These are phyloP conservation scores for Solanum sparsipilum DNA, from an alignment of 257 asterid species.

Conservation along the genomic window DNA sequence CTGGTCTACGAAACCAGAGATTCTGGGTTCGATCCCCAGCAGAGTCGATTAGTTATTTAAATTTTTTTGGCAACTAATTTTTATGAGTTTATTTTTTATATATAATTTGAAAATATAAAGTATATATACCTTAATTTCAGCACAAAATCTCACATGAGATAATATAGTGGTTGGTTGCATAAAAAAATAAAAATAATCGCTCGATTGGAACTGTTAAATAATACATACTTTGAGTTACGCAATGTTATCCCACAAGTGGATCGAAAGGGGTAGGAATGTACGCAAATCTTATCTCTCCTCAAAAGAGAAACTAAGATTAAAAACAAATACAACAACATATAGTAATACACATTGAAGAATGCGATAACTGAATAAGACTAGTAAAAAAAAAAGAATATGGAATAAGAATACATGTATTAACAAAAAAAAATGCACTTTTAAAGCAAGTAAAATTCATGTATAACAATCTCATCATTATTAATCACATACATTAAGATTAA, in stretches of 20 bases:
- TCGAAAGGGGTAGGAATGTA: no score
- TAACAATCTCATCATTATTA: background rate
- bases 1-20: constrained; percentile 99
- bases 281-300: no score
- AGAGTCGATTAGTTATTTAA: constrained; percentile 29
- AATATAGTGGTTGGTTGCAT: background rate
- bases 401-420: background rate
- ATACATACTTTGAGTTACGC: background rate
- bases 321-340: no score
- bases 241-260: no score
- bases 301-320: no score
- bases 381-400: background rate
- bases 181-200: background rate
- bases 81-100: background rate
- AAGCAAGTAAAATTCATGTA: background rate
- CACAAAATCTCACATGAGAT: background rate
- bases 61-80: background rate
- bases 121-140: background rate
- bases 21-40: constrained; percentile 99
- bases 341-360: no score
- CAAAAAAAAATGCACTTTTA: background rate
- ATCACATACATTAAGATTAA: background rate
- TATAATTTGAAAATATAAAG: background rate
- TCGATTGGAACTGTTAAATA: background rate
- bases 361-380: background rate